These are phyloP conservation scores for Cucurbita pepo DNA, from an alignment of 306 rosid species.

Conservation along the genomic window DNA sequence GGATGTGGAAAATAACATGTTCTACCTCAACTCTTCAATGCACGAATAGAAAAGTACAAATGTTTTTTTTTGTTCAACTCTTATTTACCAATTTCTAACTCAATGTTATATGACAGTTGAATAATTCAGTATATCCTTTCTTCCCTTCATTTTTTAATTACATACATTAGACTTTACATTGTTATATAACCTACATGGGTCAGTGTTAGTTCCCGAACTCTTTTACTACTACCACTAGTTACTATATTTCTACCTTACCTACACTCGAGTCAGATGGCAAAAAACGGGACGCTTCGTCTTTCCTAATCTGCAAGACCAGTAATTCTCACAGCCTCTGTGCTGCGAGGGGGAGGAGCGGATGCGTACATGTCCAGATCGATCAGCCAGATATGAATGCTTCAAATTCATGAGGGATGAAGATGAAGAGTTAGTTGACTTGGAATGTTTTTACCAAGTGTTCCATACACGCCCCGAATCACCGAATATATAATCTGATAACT, in stretches of 20 bases:
- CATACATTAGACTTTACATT: constrained; percentile 27
- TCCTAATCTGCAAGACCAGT: constrained; percentile 12
- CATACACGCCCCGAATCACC: constrained; percentile 47
- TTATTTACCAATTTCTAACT: constrained; percentile 35
- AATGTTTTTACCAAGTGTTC: constrained; percentile 27
- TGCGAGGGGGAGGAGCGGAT: constrained; percentile 23
- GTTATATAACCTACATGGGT: constrained; percentile 42
- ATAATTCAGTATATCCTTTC: constrained; percentile 20
- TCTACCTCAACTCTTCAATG: neutral
- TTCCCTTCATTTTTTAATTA: constrained; percentile 30
- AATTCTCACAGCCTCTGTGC: constrained; percentile 7
- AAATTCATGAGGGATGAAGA: constrained; percentile 35
- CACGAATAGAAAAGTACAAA: constrained; percentile 5
- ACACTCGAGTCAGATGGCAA: constrained; percentile 36
- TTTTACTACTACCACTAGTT: constrained; percentile 20
- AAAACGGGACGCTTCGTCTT: constrained; percentile 18
- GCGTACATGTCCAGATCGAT: constrained; percentile 34
- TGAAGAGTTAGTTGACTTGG: constrained; percentile 33
- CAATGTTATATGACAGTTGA: constrained; percentile 16
- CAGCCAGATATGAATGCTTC: constrained; percentile 40
- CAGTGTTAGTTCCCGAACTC: constrained; percentile 27
- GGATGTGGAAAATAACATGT: no score
- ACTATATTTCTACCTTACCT: constrained; percentile 34
- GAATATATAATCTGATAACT: constrained; percentile 61
- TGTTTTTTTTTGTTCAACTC: constrained; percentile 3